Evolutionary conservation across 352 stramenopile genomes (phyloP), one percentile per base, ranked within the genome.

Genomic region (Phytophthora multivora): DNA sequence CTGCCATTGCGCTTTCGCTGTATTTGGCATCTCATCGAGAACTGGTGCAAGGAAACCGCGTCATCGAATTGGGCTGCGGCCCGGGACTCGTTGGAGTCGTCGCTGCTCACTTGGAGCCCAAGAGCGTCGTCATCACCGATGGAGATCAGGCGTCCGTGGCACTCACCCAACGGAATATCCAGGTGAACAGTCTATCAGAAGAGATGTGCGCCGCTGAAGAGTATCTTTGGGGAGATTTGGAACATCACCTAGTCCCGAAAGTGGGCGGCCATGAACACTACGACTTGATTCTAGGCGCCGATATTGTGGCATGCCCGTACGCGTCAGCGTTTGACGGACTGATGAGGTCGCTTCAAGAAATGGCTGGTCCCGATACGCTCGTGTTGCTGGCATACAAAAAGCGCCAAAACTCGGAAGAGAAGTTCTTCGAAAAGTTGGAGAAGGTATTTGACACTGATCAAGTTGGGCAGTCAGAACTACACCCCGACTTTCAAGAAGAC

Each of bases 281-380:
- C 53, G 86, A 95, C 50, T 71, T 95, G 39, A 78, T 95, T 36
- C 42, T 95, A 7, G 86, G 86, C 33, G 83, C 84, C 3, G 86
- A 95, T 51, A 93, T 95, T 58, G 79, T 92, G 51, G 86, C 86
- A 9, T 95, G 86, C 59, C 86, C 86, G 39, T 95, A 95, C 59
- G 84, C 69, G 10, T 74, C 54, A 11, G 81, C 81, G 1, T 93
- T 93, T 57, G 71, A 88, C 12, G 72, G 69, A 21, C 62, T 95
- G 6, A 69, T 93, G 8, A 33, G 50, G 42, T 86, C 82, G 13
- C 76, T 95, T 13, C 28, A 57, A 16, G 51, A 76, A 55, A 57
- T 94, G 15, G 69, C 71, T 26, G 55, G 62, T 3, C 38, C 63
- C 3, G 25, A 74, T 1, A 91, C 83, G 15, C 45, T 86, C 35